Evolutionary conservation across 1,139 yeast genomes (phyloP).

Genomic region (Taiozyma sp.): DNA sequence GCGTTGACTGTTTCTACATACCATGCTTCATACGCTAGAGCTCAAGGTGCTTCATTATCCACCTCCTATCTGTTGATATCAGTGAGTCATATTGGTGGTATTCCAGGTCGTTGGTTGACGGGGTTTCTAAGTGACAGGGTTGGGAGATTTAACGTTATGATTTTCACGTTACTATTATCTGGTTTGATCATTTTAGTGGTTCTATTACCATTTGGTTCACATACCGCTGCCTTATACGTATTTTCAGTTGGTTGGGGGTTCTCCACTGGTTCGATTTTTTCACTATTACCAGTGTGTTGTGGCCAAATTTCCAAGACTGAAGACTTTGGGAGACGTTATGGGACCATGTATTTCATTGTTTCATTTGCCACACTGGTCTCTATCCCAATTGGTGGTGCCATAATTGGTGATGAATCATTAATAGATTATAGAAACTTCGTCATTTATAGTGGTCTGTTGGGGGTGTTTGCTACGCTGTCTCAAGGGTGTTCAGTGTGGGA

Average conservation of each 20-base stretch:
- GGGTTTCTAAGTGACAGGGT: conserved; percentile 48
- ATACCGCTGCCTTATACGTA: conserved; percentile 27
- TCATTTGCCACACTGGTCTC: conserved; percentile 54
- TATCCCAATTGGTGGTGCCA: conserved; percentile 50
- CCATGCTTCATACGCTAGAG: conserved; percentile 51
- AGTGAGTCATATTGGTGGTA: conserved; percentile 54
- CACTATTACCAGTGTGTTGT: conserved; percentile 46
- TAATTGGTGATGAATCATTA: conserved; percentile 29
- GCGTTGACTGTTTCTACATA: conserved; percentile 50
- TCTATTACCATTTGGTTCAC: conserved; percentile 33
- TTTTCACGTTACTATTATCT: conserved; percentile 35
- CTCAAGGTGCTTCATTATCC: conserved; percentile 44
- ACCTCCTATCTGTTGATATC: conserved; percentile 50
- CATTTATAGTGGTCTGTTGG: conserved; percentile 20
- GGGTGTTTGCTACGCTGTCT: conserved; percentile 14
- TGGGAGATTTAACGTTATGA: conserved; percentile 46
- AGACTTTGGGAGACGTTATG: conserved; percentile 64
- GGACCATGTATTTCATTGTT: conserved; percentile 62
- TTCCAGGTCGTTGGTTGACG: conserved; percentile 55
- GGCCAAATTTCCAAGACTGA: conserved; percentile 63
- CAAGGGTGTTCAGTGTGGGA: conserved; percentile 21
- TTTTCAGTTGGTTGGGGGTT: conserved; percentile 33
- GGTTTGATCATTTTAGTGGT: conserved; percentile 27
- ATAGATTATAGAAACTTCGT: conserved; percentile 26
- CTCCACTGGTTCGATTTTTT: conserved; percentile 39